Evolutionary conservation across 2,329 filamentous ascomycete genomes (phyloP), one percentile per base, ranked within the genome.

Genomic region (Helotiales sp.): DNA sequence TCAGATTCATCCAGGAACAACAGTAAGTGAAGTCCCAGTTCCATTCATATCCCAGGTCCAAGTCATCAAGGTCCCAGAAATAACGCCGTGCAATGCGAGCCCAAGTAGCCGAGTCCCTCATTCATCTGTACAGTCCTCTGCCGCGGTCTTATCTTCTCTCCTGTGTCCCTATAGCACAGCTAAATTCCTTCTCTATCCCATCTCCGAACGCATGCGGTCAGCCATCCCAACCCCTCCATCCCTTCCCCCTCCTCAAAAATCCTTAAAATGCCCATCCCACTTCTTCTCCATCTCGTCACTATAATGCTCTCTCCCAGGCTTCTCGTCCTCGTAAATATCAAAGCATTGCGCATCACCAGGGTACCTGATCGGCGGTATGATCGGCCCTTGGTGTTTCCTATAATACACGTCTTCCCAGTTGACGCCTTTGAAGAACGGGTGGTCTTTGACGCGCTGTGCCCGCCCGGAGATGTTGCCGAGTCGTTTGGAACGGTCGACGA

Each of bases 281-380:
- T 88, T 88, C 52, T 83, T 82, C 37, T 83, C 83, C 84, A 93
- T 83, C 52, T 93, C 90, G 49, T 87, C 84, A 3, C 89, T 91
- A 75, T 93, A 94, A 64, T 82, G 80, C 45, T 91, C 89, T 64
- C 86, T 82, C 57, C 84, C 84, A 63, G 83, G 86, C 66, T 90
- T 88, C 75, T 93, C 90, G 67, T 93, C 90, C n/a, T 92, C 90
- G 74, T 95, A 96, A 49, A 89, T 84, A 75, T 95, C 92, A 75
- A 95, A 96, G 77, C 93, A 95, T 75, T 91, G 86, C 20, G 92
- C 89, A 75, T 95, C 92, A 34, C 91, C 91, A 0, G 89, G 85
- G 59, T 87, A 91, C 26, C 89, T 83, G 32, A 95, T 82, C 63
- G 91, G 89, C n/a, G 91, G 92, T 61, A 92, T 84, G 71, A 94